These are phyloP conservation scores for Monsonia emarginata DNA, from an alignment of 441 rosid genomes.

Conservation along the genomic window DNA sequence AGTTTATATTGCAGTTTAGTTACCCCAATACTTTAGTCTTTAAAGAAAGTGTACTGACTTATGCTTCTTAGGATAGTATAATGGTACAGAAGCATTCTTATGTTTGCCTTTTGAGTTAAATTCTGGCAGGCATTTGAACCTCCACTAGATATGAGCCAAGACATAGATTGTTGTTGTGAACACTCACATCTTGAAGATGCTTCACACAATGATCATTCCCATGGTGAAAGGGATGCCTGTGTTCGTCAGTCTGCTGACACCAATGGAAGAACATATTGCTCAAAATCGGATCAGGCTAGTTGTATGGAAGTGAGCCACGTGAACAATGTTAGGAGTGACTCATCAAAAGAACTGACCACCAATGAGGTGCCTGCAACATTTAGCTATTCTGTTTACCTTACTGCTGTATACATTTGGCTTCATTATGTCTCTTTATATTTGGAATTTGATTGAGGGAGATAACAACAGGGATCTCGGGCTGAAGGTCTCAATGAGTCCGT, in stretches of 20 bases:
- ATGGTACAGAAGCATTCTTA: background rate
- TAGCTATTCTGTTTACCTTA: slow-evolving; percentile 11
- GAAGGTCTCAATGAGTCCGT: slow-evolving; percentile 31
- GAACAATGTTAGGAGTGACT: slow-evolving; percentile 17
- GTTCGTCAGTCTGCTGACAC: slow-evolving; percentile 34
- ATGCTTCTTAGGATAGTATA: slow-evolving; percentile 7
- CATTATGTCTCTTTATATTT: slow-evolving; percentile 27
- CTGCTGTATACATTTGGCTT: slow-evolving; percentile 13
- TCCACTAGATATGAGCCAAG: slow-evolving; percentile 86
- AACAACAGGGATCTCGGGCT: slow-evolving; percentile 47
- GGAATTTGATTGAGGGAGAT: slow-evolving; percentile 42
- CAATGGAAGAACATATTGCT: slow-evolving; percentile 31
- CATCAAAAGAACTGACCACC: slow-evolving; percentile 20
- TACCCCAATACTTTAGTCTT: slow-evolving; percentile 1
- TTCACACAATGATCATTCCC: slow-evolving; percentile 34
- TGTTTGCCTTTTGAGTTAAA: background rate
- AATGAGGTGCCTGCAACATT: slow-evolving; percentile 28
- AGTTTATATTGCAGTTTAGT: slow-evolving; percentile 4
- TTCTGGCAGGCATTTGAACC: slow-evolving; percentile 83
- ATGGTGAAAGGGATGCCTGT: slow-evolving; percentile 36
- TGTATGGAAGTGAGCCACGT: slow-evolving; percentile 21
- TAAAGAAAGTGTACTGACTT: slow-evolving; percentile 6
- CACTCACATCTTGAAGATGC: slow-evolving; percentile 32
- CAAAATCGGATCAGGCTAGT: slow-evolving; percentile 20
- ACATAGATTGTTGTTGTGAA: slow-evolving; percentile 36